These are phyloP conservation scores for Biancaea sappan DNA, from an alignment of 306 rosid genomes.

Conservation along the genomic window DNA sequence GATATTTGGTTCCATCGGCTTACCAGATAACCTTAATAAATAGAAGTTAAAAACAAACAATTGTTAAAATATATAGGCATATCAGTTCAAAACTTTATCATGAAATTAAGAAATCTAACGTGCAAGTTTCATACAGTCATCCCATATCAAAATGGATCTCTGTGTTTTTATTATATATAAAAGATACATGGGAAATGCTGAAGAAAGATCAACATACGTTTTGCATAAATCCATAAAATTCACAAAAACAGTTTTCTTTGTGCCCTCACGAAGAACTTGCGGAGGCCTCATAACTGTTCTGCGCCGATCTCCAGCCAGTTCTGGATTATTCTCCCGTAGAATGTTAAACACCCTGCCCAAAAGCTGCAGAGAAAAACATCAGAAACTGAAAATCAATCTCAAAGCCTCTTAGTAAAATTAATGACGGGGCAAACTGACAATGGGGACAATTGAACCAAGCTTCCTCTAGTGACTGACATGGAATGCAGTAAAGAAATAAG, in stretches of 20 bases:
- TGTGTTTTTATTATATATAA: constrained; percentile 48
- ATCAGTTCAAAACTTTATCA: background rate
- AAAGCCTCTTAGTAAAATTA: background rate
- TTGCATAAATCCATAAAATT: constrained; percentile 98
- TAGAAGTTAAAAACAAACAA: background rate
- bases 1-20: background rate
- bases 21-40: background rate
- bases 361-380: constrained; percentile 56
- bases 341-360: constrained; percentile 92
- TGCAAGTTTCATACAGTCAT: background rate
- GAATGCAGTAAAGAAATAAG: too few species aligned
- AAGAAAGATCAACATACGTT: constrained; percentile 49
- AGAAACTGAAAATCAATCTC: background rate
- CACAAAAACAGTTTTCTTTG: constrained; percentile 95
- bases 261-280: constrained; percentile 98
- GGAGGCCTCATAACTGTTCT: constrained; percentile 99
- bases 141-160: background rate
- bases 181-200: background rate
- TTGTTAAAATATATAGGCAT: background rate
- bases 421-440: background rate
- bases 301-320: constrained; percentile 88
- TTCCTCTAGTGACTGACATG: constrained; percentile 32
- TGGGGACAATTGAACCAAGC: background rate
- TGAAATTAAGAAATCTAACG: background rate
- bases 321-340: constrained; percentile 92